These are phyloP conservation scores for Alisma plantagoaquatica DNA, from an alignment of 106 monocot genomes.

Conservation along the genomic window DNA sequence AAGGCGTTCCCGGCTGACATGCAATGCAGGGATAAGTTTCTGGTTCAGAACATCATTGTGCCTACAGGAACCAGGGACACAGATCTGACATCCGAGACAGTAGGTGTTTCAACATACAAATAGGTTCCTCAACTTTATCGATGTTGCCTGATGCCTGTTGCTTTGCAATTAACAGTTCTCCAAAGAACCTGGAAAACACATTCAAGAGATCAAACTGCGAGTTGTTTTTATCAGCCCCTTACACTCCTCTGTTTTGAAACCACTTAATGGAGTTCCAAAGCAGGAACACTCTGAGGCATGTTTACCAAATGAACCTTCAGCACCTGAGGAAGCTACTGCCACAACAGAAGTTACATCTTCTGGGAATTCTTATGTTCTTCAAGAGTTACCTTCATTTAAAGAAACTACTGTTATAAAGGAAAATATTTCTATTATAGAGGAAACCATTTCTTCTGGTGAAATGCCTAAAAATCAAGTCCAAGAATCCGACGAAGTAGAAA, in stretches of 20 bases:
- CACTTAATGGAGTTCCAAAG: constrained; percentile 38
- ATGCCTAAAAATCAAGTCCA: constrained; percentile 1
- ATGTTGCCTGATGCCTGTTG: constrained; percentile 3
- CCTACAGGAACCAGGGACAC: constrained; percentile 73
- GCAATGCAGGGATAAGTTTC: constrained; percentile 90
- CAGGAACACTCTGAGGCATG: constrained; percentile 12
- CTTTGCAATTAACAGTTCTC: constrained; percentile 52
- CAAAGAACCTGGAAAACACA: constrained; percentile 56
- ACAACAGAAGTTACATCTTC: too few species aligned
- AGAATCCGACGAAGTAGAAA: constrained; percentile 20
- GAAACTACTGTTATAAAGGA: constrained; percentile 9
- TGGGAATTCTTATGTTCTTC: too few species aligned
- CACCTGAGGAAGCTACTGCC: constrained; percentile 3
- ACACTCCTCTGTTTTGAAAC: constrained; percentile 42
- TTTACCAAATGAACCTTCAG: constrained; percentile 9
- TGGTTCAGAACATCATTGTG: constrained; percentile 74
- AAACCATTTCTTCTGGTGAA: not conserved
- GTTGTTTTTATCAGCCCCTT: constrained; percentile 73
- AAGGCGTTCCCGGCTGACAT: constrained; percentile 59
- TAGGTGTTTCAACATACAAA: constrained; percentile 20
- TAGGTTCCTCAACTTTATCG: not conserved
- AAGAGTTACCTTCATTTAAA: constrained; percentile 17
- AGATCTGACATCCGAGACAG: constrained; percentile 46
- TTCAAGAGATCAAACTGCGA: constrained; percentile 73
- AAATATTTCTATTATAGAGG: not conserved